Evolutionary conservation across 140 eudicot genomes (phyloP).

Genomic region (Ambrosia hybrid): DNA sequence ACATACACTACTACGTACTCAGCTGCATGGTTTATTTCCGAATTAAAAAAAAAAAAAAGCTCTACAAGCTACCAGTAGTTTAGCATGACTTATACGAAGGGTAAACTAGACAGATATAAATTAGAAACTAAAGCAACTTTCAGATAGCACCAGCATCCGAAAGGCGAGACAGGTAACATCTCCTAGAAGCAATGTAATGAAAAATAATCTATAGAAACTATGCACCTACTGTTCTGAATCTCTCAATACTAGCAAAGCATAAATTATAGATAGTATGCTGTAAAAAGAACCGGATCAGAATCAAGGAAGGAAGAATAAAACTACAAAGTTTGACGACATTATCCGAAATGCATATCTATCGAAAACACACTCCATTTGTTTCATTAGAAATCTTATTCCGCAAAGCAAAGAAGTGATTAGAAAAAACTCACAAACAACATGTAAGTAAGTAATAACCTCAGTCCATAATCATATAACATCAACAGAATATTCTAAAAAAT

Average conservation of each 20-base stretch:
- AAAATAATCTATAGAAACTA: background rate
- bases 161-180: background rate
- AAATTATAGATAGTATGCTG: background rate
- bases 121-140: background rate
- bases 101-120: constrained; percentile 5
- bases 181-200: background rate
- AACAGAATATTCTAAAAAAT: background rate
- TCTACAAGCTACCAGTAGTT: constrained; percentile 9
- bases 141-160: background rate
- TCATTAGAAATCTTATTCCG: background rate
- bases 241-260: constrained; percentile 9
- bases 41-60: background rate
- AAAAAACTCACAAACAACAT: too few species aligned
- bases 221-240: background rate
- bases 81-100: background rate
- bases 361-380: background rate
- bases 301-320: background rate
- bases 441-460: constrained; percentile 1
- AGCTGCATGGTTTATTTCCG: constrained; percentile 1
- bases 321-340: background rate
- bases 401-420: background rate
- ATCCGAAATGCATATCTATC: background rate
- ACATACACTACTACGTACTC: constrained; percentile 2
- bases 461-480: background rate
- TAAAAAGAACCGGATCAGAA: background rate